Percentiles rank a stretch among this genome's conserved stretches.
phyloP scores from a whole-genome alignment of 1,139 yeast species.

The Candida tetrigidarum region DNA sequence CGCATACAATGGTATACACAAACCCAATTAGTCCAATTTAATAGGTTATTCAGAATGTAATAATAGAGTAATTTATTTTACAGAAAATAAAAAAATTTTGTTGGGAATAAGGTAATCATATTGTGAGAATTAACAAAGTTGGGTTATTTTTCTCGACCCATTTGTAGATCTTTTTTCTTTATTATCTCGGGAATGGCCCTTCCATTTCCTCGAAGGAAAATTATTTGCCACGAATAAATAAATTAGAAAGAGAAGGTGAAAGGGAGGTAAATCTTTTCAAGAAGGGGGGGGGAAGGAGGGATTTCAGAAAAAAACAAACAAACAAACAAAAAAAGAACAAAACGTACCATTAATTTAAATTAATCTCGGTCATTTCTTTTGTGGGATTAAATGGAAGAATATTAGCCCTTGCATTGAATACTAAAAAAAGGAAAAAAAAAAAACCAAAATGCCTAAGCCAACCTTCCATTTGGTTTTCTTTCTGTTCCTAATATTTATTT shows the following conservation, averaged over 20 bases:
- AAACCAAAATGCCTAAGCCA: neutral
- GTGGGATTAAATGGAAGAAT: neutral
- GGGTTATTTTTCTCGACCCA: too few species aligned
- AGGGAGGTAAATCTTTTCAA: too few species aligned
- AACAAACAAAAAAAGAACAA: neutral
- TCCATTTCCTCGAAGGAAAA: too few species aligned
- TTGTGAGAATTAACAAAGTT: too few species aligned
- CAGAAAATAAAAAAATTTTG: neutral
- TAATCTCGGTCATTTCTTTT: neutral
- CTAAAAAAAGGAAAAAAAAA: too few species aligned
- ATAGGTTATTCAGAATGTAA: neutral
- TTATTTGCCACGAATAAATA: too few species aligned
- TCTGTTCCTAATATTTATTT: neutral
- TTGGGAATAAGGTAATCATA: neutral
- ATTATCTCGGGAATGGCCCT: too few species aligned
- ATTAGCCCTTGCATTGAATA: conserved; percentile 1
- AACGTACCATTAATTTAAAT: neutral
- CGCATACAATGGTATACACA: neutral
- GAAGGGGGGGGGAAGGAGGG: too few species aligned
- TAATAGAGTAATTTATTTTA: neutral
- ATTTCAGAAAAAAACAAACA: too few species aligned
- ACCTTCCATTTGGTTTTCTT: neutral
- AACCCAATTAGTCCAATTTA: neutral
- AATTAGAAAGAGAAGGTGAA: too few species aligned
- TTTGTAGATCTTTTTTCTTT: too few species aligned